Base-by-base conservation (phyloP, 2,329 filamentous ascomycete species). In the Epichloe hybrida region DNA sequence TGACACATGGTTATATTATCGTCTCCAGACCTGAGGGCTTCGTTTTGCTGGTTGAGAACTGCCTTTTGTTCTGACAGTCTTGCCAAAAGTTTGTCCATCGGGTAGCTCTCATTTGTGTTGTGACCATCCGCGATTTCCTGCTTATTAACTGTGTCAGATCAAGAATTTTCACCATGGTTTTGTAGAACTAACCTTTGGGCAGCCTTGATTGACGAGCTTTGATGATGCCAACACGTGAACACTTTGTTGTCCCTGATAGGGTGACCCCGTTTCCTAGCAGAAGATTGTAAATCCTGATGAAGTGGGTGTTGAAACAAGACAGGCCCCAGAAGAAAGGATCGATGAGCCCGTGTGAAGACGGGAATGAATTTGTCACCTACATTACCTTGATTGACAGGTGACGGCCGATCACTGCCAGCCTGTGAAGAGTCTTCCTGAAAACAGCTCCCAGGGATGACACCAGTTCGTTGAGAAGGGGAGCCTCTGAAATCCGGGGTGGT, bases 21-120 rank as follows among this genome's bases (percentile, higher is more conserved):
- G 12, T 72, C 68, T 9, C 58, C 59, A 39, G 61, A 59, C 52
- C 74, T 76, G 42, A 79, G 62, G 49, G 72, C 71, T 52, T 78
- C 72, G 54, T 75, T 77, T 61, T 84, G 80, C 64, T 79, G 75
- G 48, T 72, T 72, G 48, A 83, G 66, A n/a, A 73, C 64, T 42
- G 71, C 70, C 60, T 84, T 79, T 60, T 88, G 84, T 64, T 89
- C 81, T n/a, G 80, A 79, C 46, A 91, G 74, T 62, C 83, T 85
- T 51, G 83, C 79, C 56, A 89, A 71, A 48, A 89, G 77, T 53
- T 82, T 82, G 59, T 93, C 86, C 73, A 90, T 80, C 8, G 75
- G 72, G 50, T 73, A 76, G 31, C 66, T 56, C 40, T 75, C 73
- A 45, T 61, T 77, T 36, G 13, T 40, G 36, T 36, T 40, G 42